Conservation (phyloP, 441 rosid species). For the Cnidoscolus chayamansa region DNA sequence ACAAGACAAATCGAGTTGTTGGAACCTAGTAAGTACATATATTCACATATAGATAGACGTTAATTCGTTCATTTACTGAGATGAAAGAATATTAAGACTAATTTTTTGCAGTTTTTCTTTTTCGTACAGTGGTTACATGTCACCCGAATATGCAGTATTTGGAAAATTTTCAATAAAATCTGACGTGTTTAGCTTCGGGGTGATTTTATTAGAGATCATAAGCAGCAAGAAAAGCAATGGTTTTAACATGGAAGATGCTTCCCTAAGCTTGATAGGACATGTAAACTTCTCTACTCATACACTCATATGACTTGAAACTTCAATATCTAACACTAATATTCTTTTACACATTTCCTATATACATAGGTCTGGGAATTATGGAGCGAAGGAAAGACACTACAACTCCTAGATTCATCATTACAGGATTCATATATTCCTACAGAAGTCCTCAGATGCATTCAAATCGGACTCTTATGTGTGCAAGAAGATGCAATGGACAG, state of each 20-base stretch:
- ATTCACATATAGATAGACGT: too few relatives aligned
- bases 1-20: constrained; percentile 8
- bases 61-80: too few relatives aligned
- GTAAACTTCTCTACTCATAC: background rate
- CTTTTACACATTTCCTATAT: too few relatives aligned
- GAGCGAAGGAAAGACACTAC: background rate
- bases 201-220: constrained; percentile 8
- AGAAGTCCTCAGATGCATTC: constrained; percentile 5
- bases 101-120: background rate
- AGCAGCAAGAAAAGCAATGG: constrained; percentile 13
- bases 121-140: constrained; percentile 37
- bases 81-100: background rate
- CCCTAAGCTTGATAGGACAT: constrained; percentile 3
- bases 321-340: too few relatives aligned
- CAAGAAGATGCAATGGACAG: background rate
- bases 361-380: constrained; percentile 11
- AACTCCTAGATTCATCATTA: constrained; percentile 7
- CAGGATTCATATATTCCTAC: background rate
- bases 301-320: background rate
- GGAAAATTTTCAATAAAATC: constrained; percentile 31
- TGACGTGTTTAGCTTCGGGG: constrained; percentile 15
- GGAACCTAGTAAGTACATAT: constrained; percentile 20
- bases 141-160: constrained; percentile 41
- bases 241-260: too few relatives aligned
- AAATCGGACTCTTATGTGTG: background rate